Evolutionary conservation across 2,329 filamentous ascomycete species (phyloP).

Genomic region (Grosmannia penicillata): DNA sequence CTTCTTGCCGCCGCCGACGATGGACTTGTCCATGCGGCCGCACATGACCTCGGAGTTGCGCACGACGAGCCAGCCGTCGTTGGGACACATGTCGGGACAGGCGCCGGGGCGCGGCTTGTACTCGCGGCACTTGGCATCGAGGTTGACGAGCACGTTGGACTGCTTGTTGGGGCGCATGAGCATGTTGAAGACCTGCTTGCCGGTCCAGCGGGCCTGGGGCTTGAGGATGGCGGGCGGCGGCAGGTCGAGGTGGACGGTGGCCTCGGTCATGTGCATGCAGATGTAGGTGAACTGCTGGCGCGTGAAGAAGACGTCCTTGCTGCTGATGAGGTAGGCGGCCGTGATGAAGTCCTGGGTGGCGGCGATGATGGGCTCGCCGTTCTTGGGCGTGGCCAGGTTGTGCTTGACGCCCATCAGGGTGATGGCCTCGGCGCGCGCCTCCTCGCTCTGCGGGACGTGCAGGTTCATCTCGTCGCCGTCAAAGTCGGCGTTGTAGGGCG

Average conservation of each 20-base stretch:
- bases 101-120: slow-evolving; percentile 48
- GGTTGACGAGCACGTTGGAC: slow-evolving; percentile 73
- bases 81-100: slow-evolving; percentile 60
- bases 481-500: slow-evolving; percentile 97
- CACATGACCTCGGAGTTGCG: slow-evolving; percentile 97
- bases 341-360: slow-evolving; percentile 99
- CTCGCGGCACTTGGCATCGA: slow-evolving; percentile 83
- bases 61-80: slow-evolving; percentile 83
- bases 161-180: slow-evolving; percentile 69
- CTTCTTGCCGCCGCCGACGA: slow-evolving; percentile 93
- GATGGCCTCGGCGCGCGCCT: slow-evolving; percentile 87
- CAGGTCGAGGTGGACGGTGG: slow-evolving; percentile 61
- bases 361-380: slow-evolving; percentile 93
- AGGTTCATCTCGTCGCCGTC: slow-evolving; percentile 99
- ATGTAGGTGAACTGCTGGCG: slow-evolving; percentile 78
- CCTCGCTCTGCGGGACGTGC: slow-evolving; percentile 94
- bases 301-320: slow-evolving; percentile 87
- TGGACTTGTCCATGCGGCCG: slow-evolving; percentile 93
- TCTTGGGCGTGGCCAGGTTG: slow-evolving; percentile 90
- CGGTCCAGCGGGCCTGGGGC: slow-evolving; percentile 79
- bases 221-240: slow-evolving; percentile 79
- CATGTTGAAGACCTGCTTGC: slow-evolving; percentile 86
- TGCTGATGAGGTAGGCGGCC: slow-evolving; percentile 77
- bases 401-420: slow-evolving; percentile 97
- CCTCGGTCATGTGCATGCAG: slow-evolving; percentile 77